These are phyloP conservation scores for thale cress (Arabidopsis thaliana) DNA, from an alignment of 345 rosid species.

Conservation along the genomic window DNA sequence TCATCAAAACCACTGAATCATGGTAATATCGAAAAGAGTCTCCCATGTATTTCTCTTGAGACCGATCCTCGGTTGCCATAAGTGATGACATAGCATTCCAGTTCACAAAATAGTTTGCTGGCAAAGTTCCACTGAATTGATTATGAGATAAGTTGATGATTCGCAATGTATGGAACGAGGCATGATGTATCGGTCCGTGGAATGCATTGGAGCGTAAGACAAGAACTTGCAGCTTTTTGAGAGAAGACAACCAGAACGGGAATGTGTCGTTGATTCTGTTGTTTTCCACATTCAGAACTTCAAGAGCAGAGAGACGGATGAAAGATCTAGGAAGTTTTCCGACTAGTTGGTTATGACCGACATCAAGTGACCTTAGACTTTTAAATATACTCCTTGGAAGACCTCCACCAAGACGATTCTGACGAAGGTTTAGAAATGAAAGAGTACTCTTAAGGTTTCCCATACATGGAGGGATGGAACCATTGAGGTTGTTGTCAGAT, in stretches of 20 bases:
- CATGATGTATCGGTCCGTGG: constrained; percentile 8
- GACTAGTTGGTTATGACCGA: constrained; percentile 32
- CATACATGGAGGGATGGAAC: constrained; percentile 4
- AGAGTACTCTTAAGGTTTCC: constrained; percentile 3
- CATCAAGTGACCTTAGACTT: constrained; percentile 31
- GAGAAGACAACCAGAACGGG: not conserved
- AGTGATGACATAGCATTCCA: constrained; percentile 18
- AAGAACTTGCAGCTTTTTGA: constrained; percentile 1
- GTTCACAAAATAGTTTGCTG: not conserved
- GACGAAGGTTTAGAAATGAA: constrained; percentile 3
- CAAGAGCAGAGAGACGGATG: not conserved
- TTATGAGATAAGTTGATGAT: constrained; percentile 4
- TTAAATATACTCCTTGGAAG: constrained; percentile 13
- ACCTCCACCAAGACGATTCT: not conserved
- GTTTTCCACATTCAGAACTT: constrained; percentile 4
- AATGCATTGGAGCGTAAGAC: constrained; percentile 15
- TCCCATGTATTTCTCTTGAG: constrained; percentile 2
- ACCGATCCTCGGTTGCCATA: not conserved
- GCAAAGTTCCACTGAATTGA: constrained; percentile 18
- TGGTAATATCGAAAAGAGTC: constrained; percentile 11
- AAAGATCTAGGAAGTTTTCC: constrained; percentile 28
- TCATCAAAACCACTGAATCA: constrained; percentile 26
- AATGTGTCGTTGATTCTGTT: not conserved
- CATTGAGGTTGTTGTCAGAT: constrained; percentile 8
- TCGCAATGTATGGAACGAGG: not conserved